Base-by-base conservation (phyloP, 108 stramenopile species). In the Conticribra weissflogii region DNA sequence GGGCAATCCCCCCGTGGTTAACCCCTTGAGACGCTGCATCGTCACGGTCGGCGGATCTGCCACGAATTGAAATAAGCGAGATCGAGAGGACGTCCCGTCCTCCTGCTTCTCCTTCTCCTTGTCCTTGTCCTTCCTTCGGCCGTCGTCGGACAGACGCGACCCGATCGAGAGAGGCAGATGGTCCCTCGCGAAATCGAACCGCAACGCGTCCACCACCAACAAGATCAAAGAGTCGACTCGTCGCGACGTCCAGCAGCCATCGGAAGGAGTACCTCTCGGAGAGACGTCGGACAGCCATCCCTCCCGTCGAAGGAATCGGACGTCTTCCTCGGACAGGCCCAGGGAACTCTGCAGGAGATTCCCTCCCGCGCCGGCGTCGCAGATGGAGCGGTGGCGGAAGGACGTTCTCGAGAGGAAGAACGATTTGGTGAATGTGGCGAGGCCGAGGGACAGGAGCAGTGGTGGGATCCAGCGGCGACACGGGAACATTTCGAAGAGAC, bases 41-140 rank as follows among this genome's bases (percentile, higher is more conserved):
- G 98, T 99, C 2, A 96, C 96, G n/a, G 98, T 99, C 3, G 98
- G 98, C 36, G 98, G 97, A 71, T 99, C 98, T 8, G 98, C 97
- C 4, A 93, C 91, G 59, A 99, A 99, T 60, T 86, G 88, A 52
- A 85, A 82, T 47, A 98, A 68, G 49, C 82, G 66, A 18, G 82
- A 74, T 30, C n/a, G n/a, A n/a, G n/a, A n/a, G n/a, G n/a, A n/a
- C n/a, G n/a, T n/a, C n/a, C n/a, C 79, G 53, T 41, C 84, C 81
- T 54, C 70, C n/a, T 36, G 54, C 45, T 24, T 70, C 59, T 22
- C 51, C 66, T 64, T 22, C 34, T 24, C 64, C 18, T 9, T 59
- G 45, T 22, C 62, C 50, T 59, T 54, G 32, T 69, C 62, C 33
- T 34, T 23, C 9, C 33, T 47, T 5, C 27, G 54, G 9, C 59